Percentiles rank a stretch among this genome's conserved stretches.
These are phyloP conservation scores for Phytophthora idaei DNA, from an alignment of 352 stramenopile species.

Conservation along the genomic window DNA sequence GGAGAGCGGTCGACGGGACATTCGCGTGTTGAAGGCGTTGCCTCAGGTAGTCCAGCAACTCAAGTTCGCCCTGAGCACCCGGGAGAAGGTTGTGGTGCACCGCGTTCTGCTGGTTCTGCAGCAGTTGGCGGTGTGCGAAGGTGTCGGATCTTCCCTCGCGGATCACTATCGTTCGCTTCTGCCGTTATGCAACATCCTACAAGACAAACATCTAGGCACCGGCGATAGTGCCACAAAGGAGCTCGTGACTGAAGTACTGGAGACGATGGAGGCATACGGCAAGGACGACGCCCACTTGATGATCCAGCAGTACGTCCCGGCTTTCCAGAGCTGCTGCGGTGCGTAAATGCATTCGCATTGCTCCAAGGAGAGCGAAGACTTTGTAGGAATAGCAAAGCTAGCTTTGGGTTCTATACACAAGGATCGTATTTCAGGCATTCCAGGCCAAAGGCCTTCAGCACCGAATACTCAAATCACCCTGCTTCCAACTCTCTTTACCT, in stretches of 20 bases:
- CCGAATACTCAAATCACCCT: constrained; percentile 17
- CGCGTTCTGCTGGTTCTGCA: constrained; percentile 75
- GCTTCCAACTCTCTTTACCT: constrained; percentile 4
- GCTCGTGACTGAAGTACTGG: constrained; percentile 67
- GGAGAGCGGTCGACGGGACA: constrained; percentile 52
- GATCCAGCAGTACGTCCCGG: constrained; percentile 82
- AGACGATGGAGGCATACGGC: constrained; percentile 78
- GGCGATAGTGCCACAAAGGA: constrained; percentile 63
- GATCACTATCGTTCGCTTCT: constrained; percentile 80
- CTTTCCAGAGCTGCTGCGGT: constrained; percentile 59
- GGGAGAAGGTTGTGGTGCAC: constrained; percentile 68
- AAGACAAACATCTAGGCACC: constrained; percentile 78
- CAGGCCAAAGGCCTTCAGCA: constrained; percentile 7
- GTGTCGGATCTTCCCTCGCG: constrained; percentile 61
- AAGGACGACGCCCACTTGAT: constrained; percentile 65
- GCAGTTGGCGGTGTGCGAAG: constrained; percentile 72
- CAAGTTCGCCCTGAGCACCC: constrained; percentile 67
- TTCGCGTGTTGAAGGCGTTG: constrained; percentile 58
- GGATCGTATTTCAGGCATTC: constrained; percentile 17
- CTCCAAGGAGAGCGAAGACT: background rate
- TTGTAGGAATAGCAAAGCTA: constrained; percentile 6
- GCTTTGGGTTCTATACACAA: constrained; percentile 24
- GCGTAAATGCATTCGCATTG: constrained; percentile 11
- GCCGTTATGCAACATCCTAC: constrained; percentile 83
- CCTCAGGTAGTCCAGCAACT: constrained; percentile 64